Percentiles rank a stretch among this genome's conserved stretches.
Evolutionary conservation across 345 rosid genomes (phyloP).

Genomic region (Linum lewisii): DNA sequence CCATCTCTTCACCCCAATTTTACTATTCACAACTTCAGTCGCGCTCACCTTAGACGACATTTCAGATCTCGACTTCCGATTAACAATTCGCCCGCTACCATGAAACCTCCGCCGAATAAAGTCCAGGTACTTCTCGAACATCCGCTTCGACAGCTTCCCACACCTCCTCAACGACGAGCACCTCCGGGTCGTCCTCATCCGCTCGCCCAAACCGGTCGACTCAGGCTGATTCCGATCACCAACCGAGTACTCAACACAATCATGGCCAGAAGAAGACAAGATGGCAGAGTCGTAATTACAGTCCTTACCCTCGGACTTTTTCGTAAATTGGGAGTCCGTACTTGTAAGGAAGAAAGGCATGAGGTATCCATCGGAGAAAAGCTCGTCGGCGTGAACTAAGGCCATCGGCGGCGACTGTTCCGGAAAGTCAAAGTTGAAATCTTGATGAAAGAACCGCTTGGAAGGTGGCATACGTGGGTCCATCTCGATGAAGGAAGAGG

Average conservation of each 20-base stretch:
- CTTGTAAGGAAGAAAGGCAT: conserved; percentile 35
- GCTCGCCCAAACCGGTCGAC: neutral
- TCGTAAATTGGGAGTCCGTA: neutral
- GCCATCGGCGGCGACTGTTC: conserved; percentile 40
- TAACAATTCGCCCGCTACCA: neutral
- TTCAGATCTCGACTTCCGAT: conserved; percentile 30
- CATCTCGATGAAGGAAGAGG: conserved; percentile 86
- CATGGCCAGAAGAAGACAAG: no score
- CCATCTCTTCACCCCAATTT: conserved; percentile 30
- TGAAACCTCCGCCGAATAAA: conserved; percentile 58
- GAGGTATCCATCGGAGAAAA: conserved; percentile 71
- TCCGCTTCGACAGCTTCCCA: conserved; percentile 41
- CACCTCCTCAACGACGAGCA: conserved; percentile 40
- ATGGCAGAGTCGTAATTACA: no score
- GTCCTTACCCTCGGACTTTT: no score
- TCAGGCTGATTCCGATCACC: neutral
- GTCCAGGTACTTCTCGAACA: conserved; percentile 57
- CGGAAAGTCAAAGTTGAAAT: conserved; percentile 73
- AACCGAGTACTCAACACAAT: no score
- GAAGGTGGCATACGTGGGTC: conserved; percentile 92
- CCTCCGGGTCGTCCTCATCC: conserved; percentile 18
- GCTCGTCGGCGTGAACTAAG: conserved; percentile 74
- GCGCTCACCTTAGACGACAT: neutral
- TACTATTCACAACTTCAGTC: conserved; percentile 21
- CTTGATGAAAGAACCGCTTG: conserved; percentile 65